phyloP scores from a whole-genome alignment of 192 early-diverging fungal genomes.

The Piromyces sp. region DNA sequence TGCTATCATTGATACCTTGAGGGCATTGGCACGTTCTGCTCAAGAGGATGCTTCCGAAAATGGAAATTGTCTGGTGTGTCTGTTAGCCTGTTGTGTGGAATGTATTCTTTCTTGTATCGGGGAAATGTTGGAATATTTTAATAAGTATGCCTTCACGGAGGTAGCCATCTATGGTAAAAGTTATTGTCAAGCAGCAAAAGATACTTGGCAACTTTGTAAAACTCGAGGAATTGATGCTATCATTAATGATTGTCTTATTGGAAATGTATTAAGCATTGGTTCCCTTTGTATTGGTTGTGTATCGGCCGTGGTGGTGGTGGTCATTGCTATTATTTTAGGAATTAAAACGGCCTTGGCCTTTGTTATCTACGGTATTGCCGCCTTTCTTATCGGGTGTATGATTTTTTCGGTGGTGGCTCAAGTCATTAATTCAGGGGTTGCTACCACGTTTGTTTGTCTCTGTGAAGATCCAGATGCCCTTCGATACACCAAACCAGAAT shows the following conservation, averaged over 20 bases:
- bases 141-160: conserved; percentile 79
- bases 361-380: conserved; percentile 17
- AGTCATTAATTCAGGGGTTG: conserved; percentile 65
- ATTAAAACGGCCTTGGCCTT: not conserved
- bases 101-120: conserved; percentile 64
- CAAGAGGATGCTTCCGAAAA: not conserved
- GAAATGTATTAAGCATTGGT: conserved; percentile 72
- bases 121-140: conserved; percentile 52
- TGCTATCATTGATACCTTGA: conserved; percentile 4
- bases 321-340: not conserved
- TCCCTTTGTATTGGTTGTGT: conserved; percentile 29
- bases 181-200: conserved; percentile 2
- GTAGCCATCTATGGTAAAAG: conserved; percentile 78
- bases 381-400: conserved; percentile 62
- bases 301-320: not conserved
- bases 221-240: conserved; percentile 28
- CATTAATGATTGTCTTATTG: conserved; percentile 78
- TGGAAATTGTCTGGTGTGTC: conserved; percentile 1
- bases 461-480: conserved; percentile 64
- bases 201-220: conserved; percentile 75
- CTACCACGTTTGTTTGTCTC: conserved; percentile 87
- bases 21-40: not conserved
- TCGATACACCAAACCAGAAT: conserved; percentile 32
- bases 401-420: conserved; percentile 64
- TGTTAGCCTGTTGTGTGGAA: conserved; percentile 50